phyloP scores from a whole-genome alignment of 2,329 filamentous ascomycete genomes.

The Apiospora koreana region DNA sequence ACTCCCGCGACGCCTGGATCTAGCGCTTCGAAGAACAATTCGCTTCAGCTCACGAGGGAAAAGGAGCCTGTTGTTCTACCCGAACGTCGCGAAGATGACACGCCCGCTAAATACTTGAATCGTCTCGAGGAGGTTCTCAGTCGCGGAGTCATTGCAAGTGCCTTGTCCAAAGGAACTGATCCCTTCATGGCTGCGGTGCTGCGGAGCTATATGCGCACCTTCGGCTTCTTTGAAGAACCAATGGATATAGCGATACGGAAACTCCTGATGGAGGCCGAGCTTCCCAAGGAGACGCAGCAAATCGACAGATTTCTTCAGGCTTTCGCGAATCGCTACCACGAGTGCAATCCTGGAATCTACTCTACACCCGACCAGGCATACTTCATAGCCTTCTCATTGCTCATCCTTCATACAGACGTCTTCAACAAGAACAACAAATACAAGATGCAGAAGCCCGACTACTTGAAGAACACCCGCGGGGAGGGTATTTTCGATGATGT shows the following conservation, averaged over 20 bases:
- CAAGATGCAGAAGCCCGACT: constrained; percentile 96
- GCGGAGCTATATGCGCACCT: constrained; percentile 92
- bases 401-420: constrained; percentile 97
- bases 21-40: constrained; percentile 77
- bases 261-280: constrained; percentile 91
- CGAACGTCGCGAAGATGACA: constrained; percentile 82
- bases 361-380: constrained; percentile 91
- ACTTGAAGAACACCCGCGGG: constrained; percentile 89
- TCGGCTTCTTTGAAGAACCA: constrained; percentile 93
- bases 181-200: constrained; percentile 80
- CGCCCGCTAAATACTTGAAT: constrained; percentile 83
- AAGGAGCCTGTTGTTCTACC: constrained; percentile 72
- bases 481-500: constrained; percentile 94
- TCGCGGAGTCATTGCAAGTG: constrained; percentile 79
- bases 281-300: constrained; percentile 97
- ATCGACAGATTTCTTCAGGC: constrained; percentile 93
- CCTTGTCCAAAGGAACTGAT: constrained; percentile 84
- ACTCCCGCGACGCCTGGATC: constrained; percentile 70
- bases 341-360: constrained; percentile 97
- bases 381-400: constrained; percentile 93
- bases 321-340: constrained; percentile 95
- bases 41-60: constrained; percentile 66
- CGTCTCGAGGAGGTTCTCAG: constrained; percentile 80
- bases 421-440: constrained; percentile 99
- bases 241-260: constrained; percentile 98